Evolutionary conservation across 495 filamentous ascomycete genomes (phyloP), one percentile per base, ranked within the genome.

Genomic region (Penicillium coprophilum): DNA sequence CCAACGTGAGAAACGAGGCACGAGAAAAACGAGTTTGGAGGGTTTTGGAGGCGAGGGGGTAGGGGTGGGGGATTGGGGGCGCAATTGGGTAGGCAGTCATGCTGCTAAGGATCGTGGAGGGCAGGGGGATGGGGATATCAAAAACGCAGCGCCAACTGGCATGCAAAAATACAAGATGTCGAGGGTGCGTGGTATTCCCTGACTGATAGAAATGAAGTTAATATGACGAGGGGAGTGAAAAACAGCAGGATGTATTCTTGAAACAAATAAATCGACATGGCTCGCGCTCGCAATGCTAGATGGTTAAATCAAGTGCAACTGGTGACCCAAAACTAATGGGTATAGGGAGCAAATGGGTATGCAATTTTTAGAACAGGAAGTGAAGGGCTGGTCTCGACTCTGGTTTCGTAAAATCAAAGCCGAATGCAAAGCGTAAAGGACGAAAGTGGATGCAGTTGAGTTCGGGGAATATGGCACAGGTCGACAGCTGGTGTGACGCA

Each of bases 201-300:
- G 60, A 64, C 58, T 28, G 51, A 31, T 40, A 55, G 27, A 58
- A 58, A 55, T 43, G 60, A 68, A 64, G 48, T 44, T 48, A 60
- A 60, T 31, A 53, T 56, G 53, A 36, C 23, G 49, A 56, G 46
- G 50, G 34, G 30, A 19, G 41, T 59, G 57, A 51, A 15, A 46
- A 63, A 41, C 50, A 60, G 31, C 55, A 56, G 74, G 67, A 74
- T 69, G 69, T 71, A 73, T 65, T 67, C 61, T 68, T 55, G 63
- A 20, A 3, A 69, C 62, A 64, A 66, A 56, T 50, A 57, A 58
- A 60, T 57, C 56, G 63, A 59, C 54, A 73, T 71, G 71, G 75
- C 73, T 77, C 71, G 73, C 76, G 75, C 76, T 76, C 74, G 74
- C 74, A 77, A 79, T 79, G 76, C 76, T 74, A 79, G 73, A 71